phyloP scores from a whole-genome alignment of 768 basidiomycete genomes.

The Royoungia palumana region DNA sequence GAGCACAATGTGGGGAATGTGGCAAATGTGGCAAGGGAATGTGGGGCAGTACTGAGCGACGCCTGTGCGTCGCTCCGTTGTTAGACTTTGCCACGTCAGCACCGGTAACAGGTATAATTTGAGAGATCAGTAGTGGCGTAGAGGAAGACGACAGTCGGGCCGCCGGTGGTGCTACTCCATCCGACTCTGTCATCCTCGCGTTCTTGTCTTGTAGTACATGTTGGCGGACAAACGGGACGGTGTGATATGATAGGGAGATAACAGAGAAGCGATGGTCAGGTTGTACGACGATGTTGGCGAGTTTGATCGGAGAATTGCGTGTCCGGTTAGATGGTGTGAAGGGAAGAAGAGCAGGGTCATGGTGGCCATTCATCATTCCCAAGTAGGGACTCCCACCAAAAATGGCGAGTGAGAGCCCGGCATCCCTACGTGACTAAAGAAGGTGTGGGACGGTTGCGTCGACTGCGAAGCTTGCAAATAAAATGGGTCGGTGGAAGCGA shows the following conservation, averaged over 20 bases:
- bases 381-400: constrained; percentile 27
- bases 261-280: constrained; percentile 2
- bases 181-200: background rate
- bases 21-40: background rate
- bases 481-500: constrained; percentile 49
- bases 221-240: background rate
- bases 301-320: constrained; percentile 5
- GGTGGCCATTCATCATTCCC: constrained; percentile 15
- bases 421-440: constrained; percentile 38
- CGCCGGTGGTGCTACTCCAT: constrained; percentile 4
- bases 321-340: constrained; percentile 3
- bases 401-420: constrained; percentile 42
- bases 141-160: background rate
- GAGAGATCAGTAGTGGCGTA: background rate
- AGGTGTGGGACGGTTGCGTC: constrained; percentile 30
- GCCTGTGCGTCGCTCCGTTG: background rate
- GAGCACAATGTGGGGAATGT: background rate
- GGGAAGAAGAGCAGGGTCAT: background rate
- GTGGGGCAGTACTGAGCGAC: background rate
- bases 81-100: background rate
- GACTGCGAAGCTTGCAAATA: constrained; percentile 43
- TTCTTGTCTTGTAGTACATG: background rate
- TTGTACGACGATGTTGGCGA: constrained; percentile 14
- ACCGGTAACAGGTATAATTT: constrained; percentile 7
- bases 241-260: constrained; percentile 3